Conservation (phyloP, 2,329 filamentous ascomycete species). For the Penicillium sp. region DNA sequence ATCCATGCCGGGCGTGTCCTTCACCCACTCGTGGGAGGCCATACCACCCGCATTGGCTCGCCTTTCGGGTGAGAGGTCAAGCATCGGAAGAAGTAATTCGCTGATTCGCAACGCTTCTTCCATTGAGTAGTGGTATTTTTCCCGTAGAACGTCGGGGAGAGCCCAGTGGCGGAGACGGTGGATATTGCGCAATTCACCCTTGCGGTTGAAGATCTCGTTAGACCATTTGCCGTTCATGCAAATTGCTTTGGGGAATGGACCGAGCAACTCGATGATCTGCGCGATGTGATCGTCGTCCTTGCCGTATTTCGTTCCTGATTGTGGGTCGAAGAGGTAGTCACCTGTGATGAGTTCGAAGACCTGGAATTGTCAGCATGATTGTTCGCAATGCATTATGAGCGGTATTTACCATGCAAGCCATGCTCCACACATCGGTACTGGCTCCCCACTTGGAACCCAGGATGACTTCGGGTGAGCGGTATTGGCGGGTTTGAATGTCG, state of each 20-base stretch:
- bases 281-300: constrained; percentile 99
- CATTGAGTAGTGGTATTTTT: constrained; percentile 94
- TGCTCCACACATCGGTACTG: constrained; percentile 99
- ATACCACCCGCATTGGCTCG: constrained; percentile 95
- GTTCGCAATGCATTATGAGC: background rate
- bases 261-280: constrained; percentile 95
- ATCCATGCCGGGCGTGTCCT: constrained; percentile 87
- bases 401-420: constrained; percentile 89
- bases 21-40: constrained; percentile 80
- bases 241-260: constrained; percentile 87
- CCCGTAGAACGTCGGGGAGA: constrained; percentile 83
- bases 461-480: constrained; percentile 95
- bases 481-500: constrained; percentile 97
- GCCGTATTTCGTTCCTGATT: constrained; percentile 97
- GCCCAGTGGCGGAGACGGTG: constrained; percentile 96
- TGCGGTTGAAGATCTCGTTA: constrained; percentile 97
- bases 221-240: constrained; percentile 95
- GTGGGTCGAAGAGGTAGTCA: constrained; percentile 97
- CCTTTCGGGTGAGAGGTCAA: constrained; percentile 84
- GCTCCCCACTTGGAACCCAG: constrained; percentile 97
- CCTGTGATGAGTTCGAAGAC: constrained; percentile 97
- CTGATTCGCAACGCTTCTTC: constrained; percentile 77
- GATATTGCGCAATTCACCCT: constrained; percentile 95
- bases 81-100: constrained; percentile 85
- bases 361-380: constrained; percentile 50